Evolutionary conservation across 371 early-diverging fungal species (phyloP).

Genomic region (Aphelidium insulamus): DNA sequence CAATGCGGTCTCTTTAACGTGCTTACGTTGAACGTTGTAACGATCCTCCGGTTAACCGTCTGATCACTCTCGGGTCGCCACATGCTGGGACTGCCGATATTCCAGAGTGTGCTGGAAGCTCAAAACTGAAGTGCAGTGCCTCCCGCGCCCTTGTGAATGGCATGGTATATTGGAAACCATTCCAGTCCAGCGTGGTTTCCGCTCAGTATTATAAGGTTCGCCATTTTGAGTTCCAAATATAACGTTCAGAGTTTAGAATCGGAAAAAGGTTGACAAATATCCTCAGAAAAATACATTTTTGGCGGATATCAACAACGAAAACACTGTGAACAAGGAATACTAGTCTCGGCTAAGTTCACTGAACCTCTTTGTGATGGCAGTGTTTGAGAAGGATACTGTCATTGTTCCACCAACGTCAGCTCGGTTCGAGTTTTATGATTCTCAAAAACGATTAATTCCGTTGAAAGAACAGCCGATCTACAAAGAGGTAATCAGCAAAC

Average conservation of each 20-base stretch:
- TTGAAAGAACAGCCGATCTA: slow-evolving; percentile 8
- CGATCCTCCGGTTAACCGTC: slow-evolving; percentile 10
- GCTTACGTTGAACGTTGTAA: slow-evolving; percentile 15
- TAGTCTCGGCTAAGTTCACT: slow-evolving; percentile 6
- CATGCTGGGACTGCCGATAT: slow-evolving; percentile 15
- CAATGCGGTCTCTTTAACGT: slow-evolving; percentile 19
- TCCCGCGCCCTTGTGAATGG: slow-evolving; percentile 10
- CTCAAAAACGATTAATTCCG: neutral
- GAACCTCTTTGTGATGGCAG: slow-evolving; percentile 12
- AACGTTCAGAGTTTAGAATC: slow-evolving; percentile 4
- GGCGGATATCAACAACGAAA: slow-evolving; percentile 18
- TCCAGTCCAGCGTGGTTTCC: slow-evolving; percentile 18
- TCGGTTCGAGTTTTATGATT: neutral
- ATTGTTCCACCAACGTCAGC: slow-evolving; percentile 15
- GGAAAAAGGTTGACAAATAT: slow-evolving; percentile 9
- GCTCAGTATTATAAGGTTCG: slow-evolving; percentile 18
- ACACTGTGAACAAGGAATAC: slow-evolving; percentile 5
- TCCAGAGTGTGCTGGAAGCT: slow-evolving; percentile 11
- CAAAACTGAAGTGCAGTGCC: slow-evolving; percentile 8
- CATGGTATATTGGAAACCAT: slow-evolving; percentile 14
- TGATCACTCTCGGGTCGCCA: slow-evolving; percentile 15
- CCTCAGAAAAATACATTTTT: slow-evolving; percentile 12
- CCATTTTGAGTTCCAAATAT: neutral
- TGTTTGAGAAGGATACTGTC: slow-evolving; percentile 13
- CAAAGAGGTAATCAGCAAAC: slow-evolving; percentile 5